Conservation (phyloP, 139 green algal species). For the Picochlorum sp. region DNA sequence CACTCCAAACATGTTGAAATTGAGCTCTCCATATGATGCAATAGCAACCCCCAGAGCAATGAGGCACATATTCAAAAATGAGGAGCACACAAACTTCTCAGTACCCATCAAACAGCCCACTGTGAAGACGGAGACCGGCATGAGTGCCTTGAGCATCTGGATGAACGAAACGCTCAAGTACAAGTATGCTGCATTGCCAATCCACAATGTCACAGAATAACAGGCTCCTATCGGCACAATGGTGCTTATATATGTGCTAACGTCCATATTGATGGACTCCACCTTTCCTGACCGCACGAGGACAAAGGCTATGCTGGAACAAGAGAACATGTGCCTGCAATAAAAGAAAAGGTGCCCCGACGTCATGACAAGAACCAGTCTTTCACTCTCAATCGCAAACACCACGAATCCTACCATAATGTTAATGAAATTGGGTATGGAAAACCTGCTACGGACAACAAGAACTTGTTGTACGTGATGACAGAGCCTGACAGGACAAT, state of each 20-base stretch:
- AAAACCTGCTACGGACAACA: constrained; percentile 75
- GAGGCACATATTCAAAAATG: constrained; percentile 74
- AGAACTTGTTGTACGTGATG: constrained; percentile 94
- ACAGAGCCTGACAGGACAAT: constrained; percentile 33
- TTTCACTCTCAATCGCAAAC: background rate
- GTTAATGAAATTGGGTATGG: constrained; percentile 85
- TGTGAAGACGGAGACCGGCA: constrained; percentile 23
- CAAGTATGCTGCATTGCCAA: constrained; percentile 93
- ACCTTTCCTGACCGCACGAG: constrained; percentile 53
- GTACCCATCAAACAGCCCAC: constrained; percentile 60
- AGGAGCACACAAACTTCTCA: constrained; percentile 52
- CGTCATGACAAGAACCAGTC: background rate
- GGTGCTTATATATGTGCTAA: constrained; percentile 52
- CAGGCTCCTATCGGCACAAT: constrained; percentile 86
- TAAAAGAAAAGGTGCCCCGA: constrained; percentile 10
- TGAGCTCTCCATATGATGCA: constrained; percentile 49
- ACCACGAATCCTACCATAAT: constrained; percentile 15
- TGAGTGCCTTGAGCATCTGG: constrained; percentile 92
- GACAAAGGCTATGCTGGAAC: constrained; percentile 55
- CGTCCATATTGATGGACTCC: constrained; percentile 62
- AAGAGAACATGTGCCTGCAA: constrained; percentile 85
- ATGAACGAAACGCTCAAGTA: constrained; percentile 97
- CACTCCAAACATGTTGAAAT: constrained; percentile 14
- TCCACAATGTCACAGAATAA: constrained; percentile 88
- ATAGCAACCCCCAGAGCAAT: constrained; percentile 83